Conservation (phyloP, 768 basidiomycete genomes). For the Leccinum broughii region DNA sequence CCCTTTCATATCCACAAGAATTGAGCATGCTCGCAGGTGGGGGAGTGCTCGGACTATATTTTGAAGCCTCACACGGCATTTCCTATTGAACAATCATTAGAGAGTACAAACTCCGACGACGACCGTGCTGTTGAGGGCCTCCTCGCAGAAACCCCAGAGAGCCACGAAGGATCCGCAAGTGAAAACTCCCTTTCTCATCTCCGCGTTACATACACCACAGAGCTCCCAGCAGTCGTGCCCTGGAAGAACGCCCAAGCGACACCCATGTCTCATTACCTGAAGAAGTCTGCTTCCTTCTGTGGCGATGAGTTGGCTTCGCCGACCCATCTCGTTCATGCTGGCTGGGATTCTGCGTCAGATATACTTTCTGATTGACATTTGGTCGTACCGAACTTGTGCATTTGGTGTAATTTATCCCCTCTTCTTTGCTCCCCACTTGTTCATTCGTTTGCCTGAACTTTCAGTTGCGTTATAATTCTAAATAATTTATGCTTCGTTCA, state of each 20-base stretch:
- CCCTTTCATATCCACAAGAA: conserved; percentile 31
- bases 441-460: conserved; percentile 22
- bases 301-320: conserved; percentile 41
- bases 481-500: conserved; percentile 30
- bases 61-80: conserved; percentile 30
- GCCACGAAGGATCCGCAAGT: conserved; percentile 30
- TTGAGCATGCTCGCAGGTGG: conserved; percentile 32
- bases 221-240: conserved; percentile 35
- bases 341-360: conserved; percentile 58
- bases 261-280: conserved; percentile 38
- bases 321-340: conserved; percentile 54
- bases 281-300: conserved; percentile 42
- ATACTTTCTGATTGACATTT: conserved; percentile 34
- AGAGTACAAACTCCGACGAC: conserved; percentile 38
- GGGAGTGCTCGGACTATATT: conserved; percentile 24
- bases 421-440: conserved; percentile 9
- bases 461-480: conserved; percentile 22
- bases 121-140: conserved; percentile 36
- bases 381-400: conserved; percentile 9
- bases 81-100: conserved; percentile 34
- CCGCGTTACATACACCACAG: conserved; percentile 37
- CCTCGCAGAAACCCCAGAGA: conserved; percentile 34
- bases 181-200: conserved; percentile 37
- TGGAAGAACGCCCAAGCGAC: conserved; percentile 37
- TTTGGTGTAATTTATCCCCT: conserved; percentile 28